Evolutionary conservation across 352 stramenopile species (phyloP).

Genomic region (Aphanomyces astaci): DNA sequence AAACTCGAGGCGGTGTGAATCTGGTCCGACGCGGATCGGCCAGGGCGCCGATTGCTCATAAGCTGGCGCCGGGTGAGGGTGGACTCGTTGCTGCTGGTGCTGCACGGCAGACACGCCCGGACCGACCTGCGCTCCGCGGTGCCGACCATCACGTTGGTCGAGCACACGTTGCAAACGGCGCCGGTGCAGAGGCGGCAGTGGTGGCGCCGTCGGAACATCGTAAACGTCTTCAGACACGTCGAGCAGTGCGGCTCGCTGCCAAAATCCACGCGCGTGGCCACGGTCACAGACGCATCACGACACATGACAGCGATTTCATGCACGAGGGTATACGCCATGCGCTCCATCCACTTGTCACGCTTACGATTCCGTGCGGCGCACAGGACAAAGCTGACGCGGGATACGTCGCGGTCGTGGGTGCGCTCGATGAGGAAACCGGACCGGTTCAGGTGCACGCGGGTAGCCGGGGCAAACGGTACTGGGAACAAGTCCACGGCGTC

Average conservation of each 20-base stretch:
- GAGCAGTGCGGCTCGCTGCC: conserved; percentile 36
- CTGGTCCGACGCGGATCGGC: neutral
- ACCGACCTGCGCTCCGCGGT: neutral
- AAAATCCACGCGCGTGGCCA: neutral
- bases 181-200: conserved; percentile 73
- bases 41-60: neutral
- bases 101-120: neutral
- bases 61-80: neutral
- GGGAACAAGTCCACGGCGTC: conserved; percentile 12
- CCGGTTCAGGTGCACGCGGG: neutral
- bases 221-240: conserved; percentile 63
- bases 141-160: conserved; percentile 26
- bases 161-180: conserved; percentile 72
- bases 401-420: conserved; percentile 1
- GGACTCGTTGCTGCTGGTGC: conserved; percentile 9
- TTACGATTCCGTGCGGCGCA: conserved; percentile 1
- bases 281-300: neutral
- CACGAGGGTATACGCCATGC: neutral
- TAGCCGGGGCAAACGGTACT: neutral
- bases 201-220: conserved; percentile 58
- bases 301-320: neutral
- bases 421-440: conserved; percentile 3
- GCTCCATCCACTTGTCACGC: conserved; percentile 16
- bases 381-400: neutral
- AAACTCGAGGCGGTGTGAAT: neutral